Evolutionary conservation across 1,284 basidiomycete genomes (phyloP), one percentile per base, ranked within the genome.

Genomic region (Ganoderma sinense): DNA sequence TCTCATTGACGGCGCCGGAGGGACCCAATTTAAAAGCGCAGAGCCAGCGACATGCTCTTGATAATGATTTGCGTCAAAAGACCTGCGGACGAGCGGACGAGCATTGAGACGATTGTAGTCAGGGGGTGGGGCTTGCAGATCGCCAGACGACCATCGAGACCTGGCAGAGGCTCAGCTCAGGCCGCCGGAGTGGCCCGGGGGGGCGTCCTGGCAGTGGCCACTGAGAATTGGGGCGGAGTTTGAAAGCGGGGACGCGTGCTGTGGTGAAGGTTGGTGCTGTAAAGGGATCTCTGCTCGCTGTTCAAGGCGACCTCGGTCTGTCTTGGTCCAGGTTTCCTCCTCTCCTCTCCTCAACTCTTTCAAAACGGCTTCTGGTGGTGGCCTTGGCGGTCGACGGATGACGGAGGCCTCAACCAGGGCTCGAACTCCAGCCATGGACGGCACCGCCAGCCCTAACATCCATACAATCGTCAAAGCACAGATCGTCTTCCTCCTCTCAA

Each of bases 401-500:
- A 89, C 91, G 88, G 90, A 90, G 88, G 89, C 90, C 84, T 88
- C 90, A 84, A 87, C 88, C 84, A 89, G 91, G 82, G 83, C 86
- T 74, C 80, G 81, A 73, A 80, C 82, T 76, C 79, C 81, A 74
- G 80, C 88, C 81, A 91, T 91, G 89, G 89, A 91, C 84, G 89
- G 86, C 80, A 85, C 89, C 83, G 87, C 85, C 76, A 87, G 84
- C 76, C 84, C 86, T 75, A 87, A 88, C 77, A 80, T 88, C 82
- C 79, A 88, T 74, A 93, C 92, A 79, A 94, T 94, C 81, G 93
- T 94, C 84, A 93, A 93, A 83, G 92, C 93, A 71, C 93, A 94
- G 84, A 97, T 98, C 80, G 95, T 96, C 75, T 98, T 98, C 82
- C 88, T 97, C 70, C 88, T 98, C 73, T 96, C 94, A 26, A 97